Evolutionary conservation across 1,284 basidiomycete genomes (phyloP).

Genomic region (Moesziomyces aphidis): DNA sequence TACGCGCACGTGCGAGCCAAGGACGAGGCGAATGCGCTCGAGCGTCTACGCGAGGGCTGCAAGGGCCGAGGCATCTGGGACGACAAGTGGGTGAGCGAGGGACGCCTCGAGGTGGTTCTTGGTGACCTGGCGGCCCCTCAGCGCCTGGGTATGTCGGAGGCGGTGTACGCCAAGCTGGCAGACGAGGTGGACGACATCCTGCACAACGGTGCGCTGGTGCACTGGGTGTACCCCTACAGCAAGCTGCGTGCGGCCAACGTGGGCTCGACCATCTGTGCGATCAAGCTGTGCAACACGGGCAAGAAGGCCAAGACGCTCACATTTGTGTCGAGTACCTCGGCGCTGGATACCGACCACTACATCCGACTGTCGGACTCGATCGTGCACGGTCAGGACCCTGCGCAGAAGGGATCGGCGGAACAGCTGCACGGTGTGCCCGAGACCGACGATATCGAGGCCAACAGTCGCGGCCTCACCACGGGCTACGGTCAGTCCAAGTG

Average conservation of each 20-base stretch:
- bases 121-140: slow-evolving; percentile 83
- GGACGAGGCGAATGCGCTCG: slow-evolving; percentile 75
- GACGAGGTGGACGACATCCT: slow-evolving; percentile 84
- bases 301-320: slow-evolving; percentile 79
- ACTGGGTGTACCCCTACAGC: slow-evolving; percentile 99
- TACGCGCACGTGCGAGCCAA: slow-evolving; percentile 89
- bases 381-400: slow-evolving; percentile 38
- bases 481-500: slow-evolving; percentile 99
- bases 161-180: slow-evolving; percentile 78
- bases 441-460: slow-evolving; percentile 89
- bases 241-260: slow-evolving; percentile 93
- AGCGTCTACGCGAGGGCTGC: slow-evolving; percentile 81
- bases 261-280: slow-evolving; percentile 83
- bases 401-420: slow-evolving; percentile 17
- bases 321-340: slow-evolving; percentile 94
- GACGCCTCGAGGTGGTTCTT: slow-evolving; percentile 82
- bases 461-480: slow-evolving; percentile 79
- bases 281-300: slow-evolving; percentile 79
- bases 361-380: slow-evolving; percentile 81
- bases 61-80: slow-evolving; percentile 91
- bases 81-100: slow-evolving; percentile 81
- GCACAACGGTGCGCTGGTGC: slow-evolving; percentile 97
- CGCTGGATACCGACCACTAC: slow-evolving; percentile 90
- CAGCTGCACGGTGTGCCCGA: slow-evolving; percentile 80
- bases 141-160: slow-evolving; percentile 79